phyloP scores from a whole-genome alignment of 257 asterid species.

The Primulina eburnea region DNA sequence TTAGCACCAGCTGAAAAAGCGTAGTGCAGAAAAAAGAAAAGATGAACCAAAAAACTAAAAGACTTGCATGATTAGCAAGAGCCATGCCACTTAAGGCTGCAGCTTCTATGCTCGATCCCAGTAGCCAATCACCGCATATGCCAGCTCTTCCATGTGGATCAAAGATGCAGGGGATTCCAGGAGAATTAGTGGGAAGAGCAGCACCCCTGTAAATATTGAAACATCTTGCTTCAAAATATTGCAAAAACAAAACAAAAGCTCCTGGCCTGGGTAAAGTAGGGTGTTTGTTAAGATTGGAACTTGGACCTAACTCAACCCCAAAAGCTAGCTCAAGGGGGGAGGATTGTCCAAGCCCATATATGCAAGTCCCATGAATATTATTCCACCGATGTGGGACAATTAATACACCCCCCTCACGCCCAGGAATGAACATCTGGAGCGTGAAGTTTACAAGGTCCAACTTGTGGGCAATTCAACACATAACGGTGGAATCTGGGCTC shows the following conservation, averaged over 20 bases:
- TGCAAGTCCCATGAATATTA: too few species aligned
- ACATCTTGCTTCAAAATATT: conserved; percentile 13
- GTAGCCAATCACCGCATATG: conserved; percentile 95
- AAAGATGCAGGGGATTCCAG: conserved; percentile 80
- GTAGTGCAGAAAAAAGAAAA: conserved; percentile 11
- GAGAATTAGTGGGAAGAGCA: conserved; percentile 91
- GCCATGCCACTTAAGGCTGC: conserved; percentile 95
- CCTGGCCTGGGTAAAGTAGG: not conserved
- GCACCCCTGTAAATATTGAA: conserved; percentile 74
- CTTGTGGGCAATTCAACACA: too few species aligned
- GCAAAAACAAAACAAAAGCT: conserved; percentile 11
- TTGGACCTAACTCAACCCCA: too few species aligned
- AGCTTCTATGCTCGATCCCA: conserved; percentile 88
- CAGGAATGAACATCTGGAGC: too few species aligned
- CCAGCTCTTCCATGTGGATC: conserved; percentile 97
- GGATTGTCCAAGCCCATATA: too few species aligned
- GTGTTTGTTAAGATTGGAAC: too few species aligned
- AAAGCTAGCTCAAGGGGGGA: too few species aligned
- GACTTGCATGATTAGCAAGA: conserved; percentile 85
- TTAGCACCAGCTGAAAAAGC: not conserved
- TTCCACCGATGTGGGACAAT: too few species aligned
- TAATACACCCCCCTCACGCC: too few species aligned
- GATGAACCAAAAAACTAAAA: conserved; percentile 2
- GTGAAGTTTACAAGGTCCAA: too few species aligned
- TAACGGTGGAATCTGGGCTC: too few species aligned